A percentile compares a stretch with the other conserved stretches of the same genome.
phyloP scores from a whole-genome alignment of 2,329 filamentous ascomycete genomes.

The Ascochyta clinopodiicola region DNA sequence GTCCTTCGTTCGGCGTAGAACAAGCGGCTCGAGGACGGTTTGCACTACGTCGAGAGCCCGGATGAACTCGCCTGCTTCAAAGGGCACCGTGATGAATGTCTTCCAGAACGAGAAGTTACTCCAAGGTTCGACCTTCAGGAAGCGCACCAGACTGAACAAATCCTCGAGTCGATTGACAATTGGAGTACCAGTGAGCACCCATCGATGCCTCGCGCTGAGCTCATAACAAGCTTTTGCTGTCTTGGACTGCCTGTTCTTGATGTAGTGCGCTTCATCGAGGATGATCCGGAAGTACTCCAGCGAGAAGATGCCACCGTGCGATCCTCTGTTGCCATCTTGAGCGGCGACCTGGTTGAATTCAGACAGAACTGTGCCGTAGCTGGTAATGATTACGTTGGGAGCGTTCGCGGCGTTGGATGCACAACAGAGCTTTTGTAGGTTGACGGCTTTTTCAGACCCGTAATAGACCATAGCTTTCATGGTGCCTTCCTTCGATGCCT shows the following conservation, averaged over 20 bases:
- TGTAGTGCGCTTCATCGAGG: constrained; percentile 91
- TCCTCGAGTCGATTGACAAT: constrained; percentile 97
- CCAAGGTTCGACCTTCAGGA: constrained; percentile 95
- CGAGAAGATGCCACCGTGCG: constrained; percentile 78
- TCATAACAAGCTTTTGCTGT: constrained; percentile 96
- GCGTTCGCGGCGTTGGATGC: constrained; percentile 74
- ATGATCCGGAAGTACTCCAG: constrained; percentile 95
- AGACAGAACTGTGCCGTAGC: constrained; percentile 89
- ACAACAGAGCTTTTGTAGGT: constrained; percentile 81
- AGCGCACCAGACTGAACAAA: constrained; percentile 89
- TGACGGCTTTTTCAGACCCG: constrained; percentile 79
- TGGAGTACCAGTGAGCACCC: constrained; percentile 92
- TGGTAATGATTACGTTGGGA: constrained; percentile 91
- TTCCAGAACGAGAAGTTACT: constrained; percentile 99
- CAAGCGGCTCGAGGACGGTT: constrained; percentile 93
- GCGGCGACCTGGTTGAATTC: constrained; percentile 80
- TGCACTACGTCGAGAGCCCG: constrained; percentile 95
- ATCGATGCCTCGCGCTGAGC: constrained; percentile 81
- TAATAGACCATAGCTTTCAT: constrained; percentile 91
- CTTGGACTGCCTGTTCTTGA: constrained; percentile 87
- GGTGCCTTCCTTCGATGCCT: constrained; percentile 83
- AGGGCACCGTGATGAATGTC: constrained; percentile 96
- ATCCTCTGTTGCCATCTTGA: constrained; percentile 69
- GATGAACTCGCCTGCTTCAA: constrained; percentile 93
- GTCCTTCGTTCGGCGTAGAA: constrained; percentile 92